Conservation (phyloP, 176 grass and related monocot species). For the Pontederia crassipes region DNA sequence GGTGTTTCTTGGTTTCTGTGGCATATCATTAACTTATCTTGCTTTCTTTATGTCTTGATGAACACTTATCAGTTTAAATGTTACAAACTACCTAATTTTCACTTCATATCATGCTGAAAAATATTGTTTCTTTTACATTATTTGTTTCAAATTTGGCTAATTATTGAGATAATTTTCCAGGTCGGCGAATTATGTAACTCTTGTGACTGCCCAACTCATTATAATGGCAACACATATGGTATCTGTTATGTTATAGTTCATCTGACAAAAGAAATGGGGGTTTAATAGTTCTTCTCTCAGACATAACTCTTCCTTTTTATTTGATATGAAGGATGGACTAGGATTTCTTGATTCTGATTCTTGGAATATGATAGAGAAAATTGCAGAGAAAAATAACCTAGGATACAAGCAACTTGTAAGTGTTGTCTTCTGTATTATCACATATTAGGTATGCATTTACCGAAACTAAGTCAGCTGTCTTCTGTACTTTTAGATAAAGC, state of each 20-base stretch:
- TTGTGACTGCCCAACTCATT: conserved; percentile 91
- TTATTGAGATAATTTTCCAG: conserved; percentile 30
- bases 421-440: too few relatives aligned
- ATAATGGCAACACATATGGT: conserved; percentile 96
- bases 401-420: conserved; percentile 98
- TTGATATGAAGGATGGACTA: conserved; percentile 70
- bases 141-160: conserved; percentile 17
- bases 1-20: too few relatives aligned
- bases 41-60: too few relatives aligned
- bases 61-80: too few relatives aligned
- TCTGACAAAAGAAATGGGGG: background rate
- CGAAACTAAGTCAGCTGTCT: conserved; percentile 10
- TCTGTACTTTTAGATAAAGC: conserved; percentile 62
- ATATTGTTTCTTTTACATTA: background rate
- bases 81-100: background rate
- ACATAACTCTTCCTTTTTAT: conserved; percentile 29
- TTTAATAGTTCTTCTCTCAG: conserved; percentile 6
- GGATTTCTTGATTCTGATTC: conserved; percentile 85
- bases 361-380: conserved; percentile 99
- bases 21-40: too few relatives aligned
- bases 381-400: conserved; percentile 94
- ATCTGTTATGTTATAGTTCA: conserved; percentile 24
- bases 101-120: background rate
- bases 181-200: conserved; percentile 79
- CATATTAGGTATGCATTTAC: background rate